Base-by-base conservation (phyloP, 257 asterid genomes). In the Forsythia viridissima region DNA sequence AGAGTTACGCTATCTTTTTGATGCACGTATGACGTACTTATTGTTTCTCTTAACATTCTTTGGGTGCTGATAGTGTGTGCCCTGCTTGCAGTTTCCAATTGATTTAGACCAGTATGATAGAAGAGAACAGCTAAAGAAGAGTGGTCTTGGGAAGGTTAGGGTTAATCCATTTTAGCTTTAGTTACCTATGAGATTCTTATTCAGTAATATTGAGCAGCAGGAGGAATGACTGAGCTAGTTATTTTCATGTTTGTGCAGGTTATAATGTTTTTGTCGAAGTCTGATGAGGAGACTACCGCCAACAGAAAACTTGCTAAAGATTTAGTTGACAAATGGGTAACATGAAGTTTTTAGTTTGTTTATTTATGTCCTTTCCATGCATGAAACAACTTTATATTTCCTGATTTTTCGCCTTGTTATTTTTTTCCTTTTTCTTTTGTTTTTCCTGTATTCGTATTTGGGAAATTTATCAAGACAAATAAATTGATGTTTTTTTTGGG, bases 271-370 rank as follows among this genome's bases (percentile, higher is more conserved):
- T 84, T 95, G 76, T 93, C 98, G 2, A 95, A 93, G 84, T 91
- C 97, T 37, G 97, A 91, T 71, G 99, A 95, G 86, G 99, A 95
- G 88, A 95, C 99, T 63, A 87, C 99, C 38, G 36, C 98, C 75
- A 95, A 95, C 80, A 77, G 97, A 51, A 95, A 87, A 83, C 96
- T 93, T 71, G 99, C 99, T 18, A 93, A 93, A 74, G 99, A 95
- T 84, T 87, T 93, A 93, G 98, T 95, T 84, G 99, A 95, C 84
- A 91, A 93, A 91, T 95, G 99, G 99, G 99, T 95, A 93, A 87
- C 20, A 24, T 59, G 74, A 13, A 69, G 69, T 79, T 72, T 8
- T 16, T 20, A 61, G 5, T 55, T 61, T 65, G 18, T 41, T 76
- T 40, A 24, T 13, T 43, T 70, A 72, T 21, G 21, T n/a, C 59